These are phyloP conservation scores for Amyloporia xantha DNA, from an alignment of 768 basidiomycete species.

Conservation along the genomic window DNA sequence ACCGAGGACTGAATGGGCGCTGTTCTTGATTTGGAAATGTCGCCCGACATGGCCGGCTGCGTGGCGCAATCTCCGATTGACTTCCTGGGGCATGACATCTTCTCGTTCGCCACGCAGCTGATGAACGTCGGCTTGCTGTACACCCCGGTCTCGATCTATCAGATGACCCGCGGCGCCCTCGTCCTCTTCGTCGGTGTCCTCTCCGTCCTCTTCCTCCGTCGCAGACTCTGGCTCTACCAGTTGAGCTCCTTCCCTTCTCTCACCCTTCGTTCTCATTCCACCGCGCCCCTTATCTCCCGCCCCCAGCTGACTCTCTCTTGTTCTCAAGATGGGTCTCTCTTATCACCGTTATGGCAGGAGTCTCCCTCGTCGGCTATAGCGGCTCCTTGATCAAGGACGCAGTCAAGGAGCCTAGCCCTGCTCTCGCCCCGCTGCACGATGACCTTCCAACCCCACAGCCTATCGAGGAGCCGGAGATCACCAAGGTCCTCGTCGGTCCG, in stretches of 20 bases:
- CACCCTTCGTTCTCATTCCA: background rate
- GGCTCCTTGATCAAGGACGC: conserved; percentile 83
- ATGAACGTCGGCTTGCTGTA: conserved; percentile 97
- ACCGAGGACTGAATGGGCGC: background rate
- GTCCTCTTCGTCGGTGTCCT: conserved; percentile 91
- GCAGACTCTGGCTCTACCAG: conserved; percentile 86
- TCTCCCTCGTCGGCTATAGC: conserved; percentile 80
- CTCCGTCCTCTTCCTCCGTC: conserved; percentile 84
- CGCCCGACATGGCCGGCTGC: background rate
- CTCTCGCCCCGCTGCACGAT: conserved; percentile 23
- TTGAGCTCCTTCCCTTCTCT: conserved; percentile 25
- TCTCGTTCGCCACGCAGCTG: conserved; percentile 33
- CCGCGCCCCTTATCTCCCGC: background rate
- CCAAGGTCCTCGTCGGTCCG: conserved; percentile 69
- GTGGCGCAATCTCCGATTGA: background rate
- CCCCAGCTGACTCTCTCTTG: conserved; percentile 7
- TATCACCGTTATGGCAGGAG: conserved; percentile 79
- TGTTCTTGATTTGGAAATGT: background rate
- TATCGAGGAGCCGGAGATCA: conserved; percentile 53
- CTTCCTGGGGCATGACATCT: background rate
- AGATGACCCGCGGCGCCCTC: conserved; percentile 91
- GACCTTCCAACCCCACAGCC: conserved; percentile 37
- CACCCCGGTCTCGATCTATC: conserved; percentile 95
- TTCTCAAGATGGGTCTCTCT: conserved; percentile 79
- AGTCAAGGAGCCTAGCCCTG: conserved; percentile 38